Evolutionary conservation across 352 stramenopile species (phyloP).

Genomic region (Pythium phragmitis): DNA sequence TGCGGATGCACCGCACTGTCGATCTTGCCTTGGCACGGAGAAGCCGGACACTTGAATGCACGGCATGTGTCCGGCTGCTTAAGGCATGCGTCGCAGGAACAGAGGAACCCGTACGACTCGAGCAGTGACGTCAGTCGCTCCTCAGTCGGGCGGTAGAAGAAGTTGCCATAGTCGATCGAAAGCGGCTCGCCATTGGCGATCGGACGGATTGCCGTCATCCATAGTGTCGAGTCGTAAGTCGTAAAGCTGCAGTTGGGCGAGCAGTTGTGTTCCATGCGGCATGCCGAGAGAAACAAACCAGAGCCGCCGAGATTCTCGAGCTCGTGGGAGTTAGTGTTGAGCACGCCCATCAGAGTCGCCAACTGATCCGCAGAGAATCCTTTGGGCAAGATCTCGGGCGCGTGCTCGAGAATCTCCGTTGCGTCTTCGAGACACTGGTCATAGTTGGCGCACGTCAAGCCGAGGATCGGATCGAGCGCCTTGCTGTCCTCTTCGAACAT

Average conservation of each 20-base stretch:
- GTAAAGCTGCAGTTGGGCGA: slow-evolving; percentile 75
- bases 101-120: slow-evolving; percentile 68
- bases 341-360: slow-evolving; percentile 60
- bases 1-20: slow-evolving; percentile 49
- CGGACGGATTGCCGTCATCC: slow-evolving; percentile 73
- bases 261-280: slow-evolving; percentile 77
- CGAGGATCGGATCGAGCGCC: slow-evolving; percentile 46
- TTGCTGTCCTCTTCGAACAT: slow-evolving; percentile 50
- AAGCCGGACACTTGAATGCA: slow-evolving; percentile 47
- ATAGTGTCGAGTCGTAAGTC: slow-evolving; percentile 63
- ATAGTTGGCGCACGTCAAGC: slow-evolving; percentile 45
- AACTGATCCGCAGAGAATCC: slow-evolving; percentile 60
- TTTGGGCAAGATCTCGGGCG: slow-evolving; percentile 52
- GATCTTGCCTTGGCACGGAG: slow-evolving; percentile 23
- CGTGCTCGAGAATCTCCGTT: slow-evolving; percentile 38
- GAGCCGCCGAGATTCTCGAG: slow-evolving; percentile 72
- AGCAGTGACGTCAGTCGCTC: slow-evolving; percentile 58
- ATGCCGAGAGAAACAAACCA: slow-evolving; percentile 68
- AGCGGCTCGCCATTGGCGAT: slow-evolving; percentile 60
- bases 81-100: slow-evolving; percentile 55
- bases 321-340: slow-evolving; percentile 78
- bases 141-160: slow-evolving; percentile 66
- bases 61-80: slow-evolving; percentile 50
- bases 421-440: slow-evolving; percentile 42
- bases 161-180: slow-evolving; percentile 81